Evolutionary conservation across 129 eudicot species (phyloP).

Genomic region (Lactuca sativa): DNA sequence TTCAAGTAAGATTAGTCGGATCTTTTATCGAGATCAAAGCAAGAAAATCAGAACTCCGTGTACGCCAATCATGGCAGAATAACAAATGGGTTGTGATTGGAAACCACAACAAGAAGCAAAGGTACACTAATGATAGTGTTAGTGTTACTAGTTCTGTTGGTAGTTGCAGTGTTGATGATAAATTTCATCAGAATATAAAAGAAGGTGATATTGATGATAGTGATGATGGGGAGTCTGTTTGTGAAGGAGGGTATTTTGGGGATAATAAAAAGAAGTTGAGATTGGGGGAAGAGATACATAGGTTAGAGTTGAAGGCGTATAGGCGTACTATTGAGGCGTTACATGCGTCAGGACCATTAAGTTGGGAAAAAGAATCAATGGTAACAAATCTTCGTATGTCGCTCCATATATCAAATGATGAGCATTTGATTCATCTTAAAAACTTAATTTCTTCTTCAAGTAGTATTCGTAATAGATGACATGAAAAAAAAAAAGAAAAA

Average conservation of each 20-base stretch:
- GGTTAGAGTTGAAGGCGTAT: conserved; percentile 82
- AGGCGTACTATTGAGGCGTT: conserved; percentile 74
- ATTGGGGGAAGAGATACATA: conserved; percentile 53
- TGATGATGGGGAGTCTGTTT: conserved; percentile 76
- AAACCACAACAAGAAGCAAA: conserved; percentile 28
- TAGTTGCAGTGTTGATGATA: conserved; percentile 57
- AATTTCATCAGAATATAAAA: conserved; percentile 29
- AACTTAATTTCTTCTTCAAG: conserved; percentile 53
- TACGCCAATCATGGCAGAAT: conserved; percentile 70
- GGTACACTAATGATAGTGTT: conserved; percentile 33
- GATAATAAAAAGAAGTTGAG: conserved; percentile 42
- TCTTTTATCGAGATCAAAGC: conserved; percentile 41
- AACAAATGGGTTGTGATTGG: conserved; percentile 63
- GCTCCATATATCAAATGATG: conserved; percentile 81
- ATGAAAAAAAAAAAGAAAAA: conserved; percentile 13
- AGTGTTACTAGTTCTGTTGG: conserved; percentile 57
- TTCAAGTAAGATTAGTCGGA: conserved; percentile 68
- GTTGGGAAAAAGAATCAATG: conserved; percentile 81
- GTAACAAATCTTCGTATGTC: conserved; percentile 76
- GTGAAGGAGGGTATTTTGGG: conserved; percentile 25
- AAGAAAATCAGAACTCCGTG: conserved; percentile 42
- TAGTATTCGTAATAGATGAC: conserved; percentile 47
- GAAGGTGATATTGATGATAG: conserved; percentile 39
- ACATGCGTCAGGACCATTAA: conserved; percentile 88
- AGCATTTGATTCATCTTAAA: conserved; percentile 76